phyloP scores from a whole-genome alignment of 2,329 filamentous ascomycete genomes.

The Pyricularia pennisetigena region DNA sequence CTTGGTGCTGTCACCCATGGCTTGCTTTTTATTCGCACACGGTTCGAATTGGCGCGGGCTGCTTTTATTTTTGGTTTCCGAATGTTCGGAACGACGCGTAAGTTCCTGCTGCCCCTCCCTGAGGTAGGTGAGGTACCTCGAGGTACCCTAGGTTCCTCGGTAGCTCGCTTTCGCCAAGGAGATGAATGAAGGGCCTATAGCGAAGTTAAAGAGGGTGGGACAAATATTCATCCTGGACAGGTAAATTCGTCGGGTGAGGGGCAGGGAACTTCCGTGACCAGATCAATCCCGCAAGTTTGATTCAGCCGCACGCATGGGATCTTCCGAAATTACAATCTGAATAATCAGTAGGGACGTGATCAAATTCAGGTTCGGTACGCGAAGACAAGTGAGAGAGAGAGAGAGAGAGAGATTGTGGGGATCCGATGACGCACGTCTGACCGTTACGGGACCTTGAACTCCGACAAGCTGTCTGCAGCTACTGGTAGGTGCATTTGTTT shows the following conservation, averaged over 20 bases:
- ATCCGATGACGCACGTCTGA: neutral
- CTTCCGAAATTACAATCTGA: neutral
- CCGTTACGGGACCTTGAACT: neutral
- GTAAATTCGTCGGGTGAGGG: neutral
- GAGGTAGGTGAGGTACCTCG: neutral
- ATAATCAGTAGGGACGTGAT: neutral
- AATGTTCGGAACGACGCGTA: neutral
- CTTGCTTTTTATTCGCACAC: constrained; percentile 58
- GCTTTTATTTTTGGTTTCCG: neutral
- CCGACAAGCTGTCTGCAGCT: neutral
- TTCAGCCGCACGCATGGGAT: neutral
- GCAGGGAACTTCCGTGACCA: neutral
- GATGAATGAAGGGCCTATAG: neutral
- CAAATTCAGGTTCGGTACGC: too few species aligned
- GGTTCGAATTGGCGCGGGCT: neutral
- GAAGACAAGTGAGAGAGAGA: too few species aligned
- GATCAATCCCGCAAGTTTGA: neutral
- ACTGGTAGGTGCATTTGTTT: neutral
- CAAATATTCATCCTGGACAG: neutral
- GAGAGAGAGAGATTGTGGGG: neutral
- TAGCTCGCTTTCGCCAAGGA: neutral
- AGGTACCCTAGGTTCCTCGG: neutral
- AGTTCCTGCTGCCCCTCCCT: neutral
- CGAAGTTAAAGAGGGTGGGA: neutral
- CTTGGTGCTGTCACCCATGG: constrained; percentile 43